Conservation (phyloP, 495 filamentous ascomycete species). For the Chlorociboria aeruginascens region DNA sequence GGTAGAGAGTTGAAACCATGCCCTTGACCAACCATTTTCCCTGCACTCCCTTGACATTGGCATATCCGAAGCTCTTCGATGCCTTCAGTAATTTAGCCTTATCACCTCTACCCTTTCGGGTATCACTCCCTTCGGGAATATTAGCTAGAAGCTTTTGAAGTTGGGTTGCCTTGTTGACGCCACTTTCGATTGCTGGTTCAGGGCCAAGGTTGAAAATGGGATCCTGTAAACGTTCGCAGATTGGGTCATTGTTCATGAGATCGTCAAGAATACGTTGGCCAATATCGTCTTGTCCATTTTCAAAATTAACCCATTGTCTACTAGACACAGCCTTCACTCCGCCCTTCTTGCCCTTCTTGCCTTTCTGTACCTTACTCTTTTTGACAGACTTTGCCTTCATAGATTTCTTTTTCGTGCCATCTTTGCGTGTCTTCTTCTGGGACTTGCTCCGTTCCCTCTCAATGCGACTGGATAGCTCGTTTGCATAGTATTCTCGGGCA, state of each 20-base stretch:
- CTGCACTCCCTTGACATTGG: conserved; percentile 22
- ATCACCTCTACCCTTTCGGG: neutral
- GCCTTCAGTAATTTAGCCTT: conserved; percentile 21
- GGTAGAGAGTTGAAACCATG: conserved; percentile 33
- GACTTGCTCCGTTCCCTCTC: conserved; percentile 9
- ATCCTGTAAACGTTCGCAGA: conserved; percentile 9
- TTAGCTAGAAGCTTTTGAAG: conserved; percentile 10
- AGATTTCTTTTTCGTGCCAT: neutral
- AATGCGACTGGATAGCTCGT: neutral
- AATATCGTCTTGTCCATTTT: conserved; percentile 1
- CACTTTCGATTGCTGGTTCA: conserved; percentile 3
- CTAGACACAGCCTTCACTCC: neutral
- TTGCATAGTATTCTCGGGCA: conserved; percentile 5
- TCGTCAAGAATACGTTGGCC: conserved; percentile 6
- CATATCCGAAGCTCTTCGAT: conserved; percentile 28
- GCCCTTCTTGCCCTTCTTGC: neutral
- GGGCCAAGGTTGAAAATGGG: conserved; percentile 7
- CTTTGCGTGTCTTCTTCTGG: conserved; percentile 4
- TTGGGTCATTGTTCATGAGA: conserved; percentile 10
- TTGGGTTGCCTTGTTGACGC: conserved; percentile 6
- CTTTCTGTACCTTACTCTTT: neutral
- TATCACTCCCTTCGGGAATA: conserved; percentile 6
- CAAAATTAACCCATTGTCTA: neutral
- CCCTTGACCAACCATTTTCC: conserved; percentile 36
- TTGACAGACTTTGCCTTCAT: conserved; percentile 1